Evolutionary conservation across 1,139 yeast species (phyloP), one percentile per base, ranked within the genome.

Genomic region (Suhomyces choctaworum): DNA sequence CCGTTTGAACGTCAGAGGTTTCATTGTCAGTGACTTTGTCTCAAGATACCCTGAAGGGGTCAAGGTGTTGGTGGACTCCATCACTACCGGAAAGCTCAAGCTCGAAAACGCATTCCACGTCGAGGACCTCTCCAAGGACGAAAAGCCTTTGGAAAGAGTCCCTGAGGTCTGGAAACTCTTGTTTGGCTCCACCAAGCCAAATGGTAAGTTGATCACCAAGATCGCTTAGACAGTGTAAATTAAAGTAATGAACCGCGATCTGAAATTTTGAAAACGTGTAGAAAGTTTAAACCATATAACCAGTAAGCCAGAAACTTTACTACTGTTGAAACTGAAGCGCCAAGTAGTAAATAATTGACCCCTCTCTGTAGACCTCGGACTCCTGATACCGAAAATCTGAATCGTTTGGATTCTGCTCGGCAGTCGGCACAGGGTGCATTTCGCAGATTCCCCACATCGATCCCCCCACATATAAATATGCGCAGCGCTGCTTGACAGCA

Each of bases 1-100:
- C 52, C 62, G 80, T 48, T 61, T 78, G 42, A 62, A 60, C 1
- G 66, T 77, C 25, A 58, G 58, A 40, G 84, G 84, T 13, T 67
- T 76, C 44, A 54, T 76, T 35, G 66, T 75, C 17, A 36, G 54
- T 22, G 78, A 76, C 46, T 63, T 47, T 47, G 40, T 42, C 12
- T 48, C 45, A 2, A 51, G 64, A 28, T 64, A 60, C 48, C 59
- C 60, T 4, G 60, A 60, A 37, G 80, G 68, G n/a, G 46, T 66
- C 27, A 40, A 36, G 7, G 58, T 52, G 16, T 54, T 78, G 32
- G 50, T 51, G 8, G 50, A 51, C 8, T 67, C 61, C 37, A 53
- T 73, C 34, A 51, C 62, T 38, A 47, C 53, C 10, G 82, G 82
- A 14, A 62, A 67, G 33, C 49, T 79, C 38, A 60, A 58, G 20